A percentile compares a stretch with the other conserved stretches of the same genome.
Conservation (phyloP, 352 stramenopile species). For the Labyrinthula sp. region DNA sequence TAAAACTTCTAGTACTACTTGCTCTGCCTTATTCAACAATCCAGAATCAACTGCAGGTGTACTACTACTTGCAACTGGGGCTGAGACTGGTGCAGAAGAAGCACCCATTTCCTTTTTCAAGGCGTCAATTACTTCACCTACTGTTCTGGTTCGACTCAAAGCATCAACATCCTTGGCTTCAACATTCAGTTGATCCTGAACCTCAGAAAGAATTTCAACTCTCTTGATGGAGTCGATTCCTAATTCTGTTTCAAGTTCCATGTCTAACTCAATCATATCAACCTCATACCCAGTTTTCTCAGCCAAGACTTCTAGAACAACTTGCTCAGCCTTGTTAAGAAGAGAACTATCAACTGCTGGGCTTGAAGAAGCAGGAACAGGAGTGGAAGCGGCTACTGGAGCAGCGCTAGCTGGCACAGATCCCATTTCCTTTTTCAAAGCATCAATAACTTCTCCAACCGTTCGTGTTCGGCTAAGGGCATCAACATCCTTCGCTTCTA, state of each 20-base stretch:
- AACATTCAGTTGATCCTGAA: constrained; percentile 14
- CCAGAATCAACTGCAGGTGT: constrained; percentile 9
- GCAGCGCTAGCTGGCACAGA: neutral
- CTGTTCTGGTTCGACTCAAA: constrained; percentile 12
- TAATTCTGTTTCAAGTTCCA: constrained; percentile 20
- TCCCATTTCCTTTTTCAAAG: too few species aligned
- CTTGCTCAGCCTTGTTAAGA: constrained; percentile 7
- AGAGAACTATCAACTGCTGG: constrained; percentile 1
- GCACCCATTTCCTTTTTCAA: constrained; percentile 16
- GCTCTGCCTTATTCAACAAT: constrained; percentile 2
- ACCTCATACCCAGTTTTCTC: constrained; percentile 19
- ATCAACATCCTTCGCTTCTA: too few species aligned
- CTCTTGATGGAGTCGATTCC: constrained; percentile 25
- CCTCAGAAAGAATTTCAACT: constrained; percentile 19
- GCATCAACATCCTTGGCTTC: constrained; percentile 21
- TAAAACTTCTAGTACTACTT: constrained; percentile 2
- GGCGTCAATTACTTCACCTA: constrained; percentile 12
- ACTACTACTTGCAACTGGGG: neutral
- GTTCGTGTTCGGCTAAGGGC: too few species aligned
- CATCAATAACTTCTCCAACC: too few species aligned
- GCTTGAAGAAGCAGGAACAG: neutral
- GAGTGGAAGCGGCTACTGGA: neutral
- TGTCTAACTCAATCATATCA: constrained; percentile 20
- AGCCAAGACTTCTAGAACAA: constrained; percentile 15
- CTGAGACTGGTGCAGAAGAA: neutral